Evolutionary conservation across 495 filamentous ascomycete genomes (phyloP).

Genomic region (Penicillium desertorum): DNA sequence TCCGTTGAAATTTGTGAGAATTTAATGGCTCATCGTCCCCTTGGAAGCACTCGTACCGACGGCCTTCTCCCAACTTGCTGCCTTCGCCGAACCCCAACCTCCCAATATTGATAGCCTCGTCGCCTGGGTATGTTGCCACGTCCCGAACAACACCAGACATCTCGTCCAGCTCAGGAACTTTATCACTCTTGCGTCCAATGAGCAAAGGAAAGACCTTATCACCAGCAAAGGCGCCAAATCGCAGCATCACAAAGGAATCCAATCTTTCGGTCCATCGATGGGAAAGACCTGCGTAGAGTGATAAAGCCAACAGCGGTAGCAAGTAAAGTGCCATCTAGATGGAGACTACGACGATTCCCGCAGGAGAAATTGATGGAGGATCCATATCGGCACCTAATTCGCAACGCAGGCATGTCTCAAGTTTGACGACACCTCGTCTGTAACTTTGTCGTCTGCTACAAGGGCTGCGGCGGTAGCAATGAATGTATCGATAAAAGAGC

Average conservation of each 20-base stretch:
- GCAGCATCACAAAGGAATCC: background rate
- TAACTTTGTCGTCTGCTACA: background rate
- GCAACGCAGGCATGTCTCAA: background rate
- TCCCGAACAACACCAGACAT: background rate
- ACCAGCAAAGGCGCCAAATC: background rate
- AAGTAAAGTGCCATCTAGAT: background rate
- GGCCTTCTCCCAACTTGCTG: background rate
- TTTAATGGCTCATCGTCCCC: background rate
- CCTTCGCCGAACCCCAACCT: background rate
- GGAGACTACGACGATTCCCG: background rate
- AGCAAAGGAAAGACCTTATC: background rate
- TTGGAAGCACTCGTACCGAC: background rate
- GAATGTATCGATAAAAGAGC: background rate
- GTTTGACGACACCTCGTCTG: background rate
- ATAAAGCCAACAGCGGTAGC: background rate
- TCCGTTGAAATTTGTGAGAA: too few species aligned
- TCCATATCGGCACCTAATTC: background rate
- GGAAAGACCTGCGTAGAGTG: background rate
- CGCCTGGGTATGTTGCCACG: background rate
- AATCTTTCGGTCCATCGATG: background rate
- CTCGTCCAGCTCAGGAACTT: background rate
- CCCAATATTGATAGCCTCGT: background rate
- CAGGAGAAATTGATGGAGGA: background rate
- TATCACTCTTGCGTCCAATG: background rate
- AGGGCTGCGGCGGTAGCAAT: background rate